These are phyloP conservation scores for Tinospora cordifolia DNA, from an alignment of 164 flowering plant species.

Conservation along the genomic window DNA sequence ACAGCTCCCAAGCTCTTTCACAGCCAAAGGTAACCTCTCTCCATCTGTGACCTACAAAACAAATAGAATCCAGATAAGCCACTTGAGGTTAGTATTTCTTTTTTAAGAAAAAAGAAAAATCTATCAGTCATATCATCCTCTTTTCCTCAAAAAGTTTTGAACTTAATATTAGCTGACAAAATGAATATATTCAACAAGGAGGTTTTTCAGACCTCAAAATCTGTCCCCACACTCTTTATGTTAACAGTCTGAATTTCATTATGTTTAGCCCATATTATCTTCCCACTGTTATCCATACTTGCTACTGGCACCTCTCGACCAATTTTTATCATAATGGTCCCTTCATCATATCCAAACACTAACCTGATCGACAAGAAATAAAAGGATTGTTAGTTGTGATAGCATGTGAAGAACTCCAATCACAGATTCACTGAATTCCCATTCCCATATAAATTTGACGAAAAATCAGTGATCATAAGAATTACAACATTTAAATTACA, in stretches of 20 bases:
- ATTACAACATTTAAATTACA: too few species aligned
- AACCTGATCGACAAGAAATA: slow-evolving; percentile 34
- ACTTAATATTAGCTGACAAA: neutral
- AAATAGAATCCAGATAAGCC: neutral
- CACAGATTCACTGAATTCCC: neutral
- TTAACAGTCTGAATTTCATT: slow-evolving; percentile 94
- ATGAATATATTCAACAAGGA: neutral
- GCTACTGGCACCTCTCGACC: slow-evolving; percentile 95
- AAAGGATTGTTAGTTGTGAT: neutral
- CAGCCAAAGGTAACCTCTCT: slow-evolving; percentile 87
- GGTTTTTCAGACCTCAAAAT: slow-evolving; percentile 54
- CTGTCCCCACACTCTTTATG: slow-evolving; percentile 85
- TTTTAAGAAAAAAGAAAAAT: too few species aligned
- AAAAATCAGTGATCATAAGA: neutral
- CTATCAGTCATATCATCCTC: too few species aligned
- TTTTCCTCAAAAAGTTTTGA: too few species aligned
- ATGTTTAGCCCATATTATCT: slow-evolving; percentile 94
- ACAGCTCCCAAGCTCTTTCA: slow-evolving; percentile 93
- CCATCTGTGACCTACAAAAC: slow-evolving; percentile 76
- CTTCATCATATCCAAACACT: slow-evolving; percentile 94
- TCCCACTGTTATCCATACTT: slow-evolving; percentile 93
- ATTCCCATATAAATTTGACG: neutral
- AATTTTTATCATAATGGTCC: slow-evolving; percentile 83
- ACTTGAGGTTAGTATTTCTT: too few species aligned
- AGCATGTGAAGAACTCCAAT: neutral